phyloP scores from a whole-genome alignment of 441 rosid genomes.

The Pelargonium citronellum region DNA sequence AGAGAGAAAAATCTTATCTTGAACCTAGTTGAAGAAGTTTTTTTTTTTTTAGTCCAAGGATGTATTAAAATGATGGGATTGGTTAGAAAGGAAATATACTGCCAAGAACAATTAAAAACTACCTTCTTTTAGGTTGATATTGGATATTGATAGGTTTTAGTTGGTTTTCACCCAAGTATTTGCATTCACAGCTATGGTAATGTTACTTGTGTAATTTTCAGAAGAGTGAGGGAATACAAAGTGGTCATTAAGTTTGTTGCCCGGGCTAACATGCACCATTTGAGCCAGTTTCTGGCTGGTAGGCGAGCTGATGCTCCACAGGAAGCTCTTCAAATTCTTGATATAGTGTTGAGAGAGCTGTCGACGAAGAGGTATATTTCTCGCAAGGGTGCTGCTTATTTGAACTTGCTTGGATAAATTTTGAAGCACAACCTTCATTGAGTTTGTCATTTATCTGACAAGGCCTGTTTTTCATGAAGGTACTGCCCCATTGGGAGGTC shows the following conservation, averaged over 20 bases:
- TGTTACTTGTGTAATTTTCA: conserved; percentile 29
- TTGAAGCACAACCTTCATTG: neutral
- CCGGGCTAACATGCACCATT: conserved; percentile 76
- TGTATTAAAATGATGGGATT: neutral
- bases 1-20: neutral
- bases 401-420: conserved; percentile 4
- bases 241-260: conserved; percentile 85
- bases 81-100: neutral
- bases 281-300: conserved; percentile 81
- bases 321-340: conserved; percentile 85
- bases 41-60: neutral
- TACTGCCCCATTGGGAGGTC: conserved; percentile 81
- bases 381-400: neutral
- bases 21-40: neutral
- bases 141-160: neutral
- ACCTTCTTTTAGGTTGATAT: neutral
- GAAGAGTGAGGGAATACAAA: conserved; percentile 73
- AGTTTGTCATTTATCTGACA: conserved; percentile 9
- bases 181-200: neutral
- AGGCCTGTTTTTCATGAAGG: conserved; percentile 31
- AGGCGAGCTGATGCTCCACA: conserved; percentile 84
- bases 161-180: neutral
- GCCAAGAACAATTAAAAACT: neutral
- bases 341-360: conserved; percentile 77
- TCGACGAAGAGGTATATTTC: conserved; percentile 56